Base-by-base conservation (phyloP, 2,329 filamentous ascomycete genomes). In the Ceratocystis cacaofunesta region DNA sequence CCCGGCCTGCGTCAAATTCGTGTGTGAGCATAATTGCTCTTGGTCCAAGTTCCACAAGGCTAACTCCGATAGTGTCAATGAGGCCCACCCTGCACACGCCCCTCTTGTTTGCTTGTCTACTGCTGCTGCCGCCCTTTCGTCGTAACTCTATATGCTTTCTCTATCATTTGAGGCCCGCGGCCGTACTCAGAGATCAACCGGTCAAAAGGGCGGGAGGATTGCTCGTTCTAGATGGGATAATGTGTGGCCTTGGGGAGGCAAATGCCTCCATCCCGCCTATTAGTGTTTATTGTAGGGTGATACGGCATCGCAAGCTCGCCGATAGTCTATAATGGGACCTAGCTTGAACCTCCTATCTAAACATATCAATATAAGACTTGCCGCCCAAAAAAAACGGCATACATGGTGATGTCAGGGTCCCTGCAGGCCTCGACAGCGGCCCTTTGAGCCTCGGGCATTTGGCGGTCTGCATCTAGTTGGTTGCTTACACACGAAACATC, bases 41-140 rank as follows among this genome's bases (percentile, higher is more conserved):
- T 58, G 55, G 55, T n/a, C 55, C 55, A 58, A 58, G 55, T 58
- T 58, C 55, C 55, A 58, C 55, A 19, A 58, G 55, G 55, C 17
- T n/a, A 58, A 36, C 55, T 36, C 55, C 28, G 28, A 58, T 36
- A 8, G 19, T 48, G n/a, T 10, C 60, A 62, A 46, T 62, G 60
- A 62, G 60, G 60, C 60, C 60, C 60, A 62, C 60, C 60, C 41
- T 62, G 41, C 60, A 17, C 19, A 19, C 30, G 41, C 36, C 15
- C 15, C n/a, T 28, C 19, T 7, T 10, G 30, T n/a, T 22, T 55
- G 25, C 12, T 5, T 15, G 12, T 30, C 25, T 30, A 57, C 19
- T 30, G 10, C 10, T 28, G 28, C 55, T 19, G 48, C 48, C 58
- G 48, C 48, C 58, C 32, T 61, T 22, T 22, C 48, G 15, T 22